Evolutionary conservation across 345 rosid genomes (phyloP).

Genomic region (Hibiscus mutabilis): DNA sequence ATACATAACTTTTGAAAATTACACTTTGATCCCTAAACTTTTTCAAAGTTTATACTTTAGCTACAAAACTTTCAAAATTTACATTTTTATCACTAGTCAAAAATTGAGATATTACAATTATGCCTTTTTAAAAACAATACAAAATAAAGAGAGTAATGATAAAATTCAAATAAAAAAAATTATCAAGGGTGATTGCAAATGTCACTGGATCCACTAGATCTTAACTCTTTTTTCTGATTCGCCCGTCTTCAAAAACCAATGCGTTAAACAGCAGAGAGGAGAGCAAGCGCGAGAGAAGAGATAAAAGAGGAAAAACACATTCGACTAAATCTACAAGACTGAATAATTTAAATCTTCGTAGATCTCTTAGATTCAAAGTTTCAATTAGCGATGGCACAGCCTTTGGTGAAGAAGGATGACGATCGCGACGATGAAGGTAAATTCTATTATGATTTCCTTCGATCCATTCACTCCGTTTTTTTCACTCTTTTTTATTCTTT

Average conservation of each 20-base stretch:
- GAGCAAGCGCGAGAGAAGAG: conserved; percentile 6
- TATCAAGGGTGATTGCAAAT: no score
- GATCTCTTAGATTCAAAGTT: conserved; percentile 21
- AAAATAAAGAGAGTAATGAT: no score
- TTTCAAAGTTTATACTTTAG: no score
- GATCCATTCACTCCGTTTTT: conserved; percentile 1
- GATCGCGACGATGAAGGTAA: conserved; percentile 98
- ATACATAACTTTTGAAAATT: no score
- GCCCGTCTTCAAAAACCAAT: background rate
- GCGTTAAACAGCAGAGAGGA: background rate
- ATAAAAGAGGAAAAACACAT: conserved; percentile 9
- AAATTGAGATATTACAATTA: no score
- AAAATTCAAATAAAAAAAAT: no score
- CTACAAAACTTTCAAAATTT: no score
- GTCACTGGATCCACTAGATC: no score
- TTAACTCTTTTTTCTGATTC: background rate
- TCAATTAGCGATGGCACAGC: conserved; percentile 76
- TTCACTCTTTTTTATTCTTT: background rate
- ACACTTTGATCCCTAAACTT: no score
- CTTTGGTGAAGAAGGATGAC: conserved; percentile 90
- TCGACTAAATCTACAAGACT: background rate
- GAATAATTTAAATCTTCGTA: background rate
- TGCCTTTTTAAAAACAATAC: no score
- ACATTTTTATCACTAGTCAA: no score
- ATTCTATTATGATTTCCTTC: background rate